phyloP scores from a whole-genome alignment of 805 yeast species.

The Starmerella potacharoeniae region DNA sequence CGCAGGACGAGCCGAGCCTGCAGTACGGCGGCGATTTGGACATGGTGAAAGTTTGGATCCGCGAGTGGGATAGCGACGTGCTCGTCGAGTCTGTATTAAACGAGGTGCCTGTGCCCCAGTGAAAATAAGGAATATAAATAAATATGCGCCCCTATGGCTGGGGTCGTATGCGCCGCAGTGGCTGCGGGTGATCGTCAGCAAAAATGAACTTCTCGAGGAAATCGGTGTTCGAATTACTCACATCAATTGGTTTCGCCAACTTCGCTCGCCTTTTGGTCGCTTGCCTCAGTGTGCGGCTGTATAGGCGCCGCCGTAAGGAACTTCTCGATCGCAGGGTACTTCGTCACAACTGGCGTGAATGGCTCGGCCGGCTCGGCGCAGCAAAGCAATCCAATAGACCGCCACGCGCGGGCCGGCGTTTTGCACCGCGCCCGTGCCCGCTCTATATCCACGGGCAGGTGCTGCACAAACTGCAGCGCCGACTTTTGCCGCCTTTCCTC shows the following conservation, averaged over 20 bases:
- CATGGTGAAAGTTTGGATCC: slow-evolving; percentile 34
- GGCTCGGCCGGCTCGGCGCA: not conserved
- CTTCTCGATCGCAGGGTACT: not conserved
- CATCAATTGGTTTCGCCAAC: no score
- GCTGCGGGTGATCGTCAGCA: not conserved
- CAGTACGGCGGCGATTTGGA: slow-evolving; percentile 45
- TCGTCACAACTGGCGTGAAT: not conserved
- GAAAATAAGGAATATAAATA: not conserved
- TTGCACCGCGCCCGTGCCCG: not conserved
- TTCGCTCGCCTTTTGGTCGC: not conserved
- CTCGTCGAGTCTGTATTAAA: slow-evolving; percentile 43
- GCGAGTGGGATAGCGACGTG: slow-evolving; percentile 37
- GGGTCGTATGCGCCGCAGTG: no score
- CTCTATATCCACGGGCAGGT: not conserved
- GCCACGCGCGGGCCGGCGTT: slow-evolving; percentile 2
- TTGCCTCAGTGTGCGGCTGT: not conserved
- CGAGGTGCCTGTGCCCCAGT: slow-evolving; percentile 40
- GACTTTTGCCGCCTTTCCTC: not conserved
- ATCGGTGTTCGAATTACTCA: no score
- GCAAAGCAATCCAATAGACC: not conserved
- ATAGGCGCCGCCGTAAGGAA: not conserved
- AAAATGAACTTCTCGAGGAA: not conserved
- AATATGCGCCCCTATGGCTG: not conserved
- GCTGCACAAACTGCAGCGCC: slow-evolving; percentile 1
- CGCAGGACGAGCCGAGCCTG: slow-evolving; percentile 41